Evolutionary conservation across 345 rosid genomes (phyloP).

Genomic region (Durio zibethinus): DNA sequence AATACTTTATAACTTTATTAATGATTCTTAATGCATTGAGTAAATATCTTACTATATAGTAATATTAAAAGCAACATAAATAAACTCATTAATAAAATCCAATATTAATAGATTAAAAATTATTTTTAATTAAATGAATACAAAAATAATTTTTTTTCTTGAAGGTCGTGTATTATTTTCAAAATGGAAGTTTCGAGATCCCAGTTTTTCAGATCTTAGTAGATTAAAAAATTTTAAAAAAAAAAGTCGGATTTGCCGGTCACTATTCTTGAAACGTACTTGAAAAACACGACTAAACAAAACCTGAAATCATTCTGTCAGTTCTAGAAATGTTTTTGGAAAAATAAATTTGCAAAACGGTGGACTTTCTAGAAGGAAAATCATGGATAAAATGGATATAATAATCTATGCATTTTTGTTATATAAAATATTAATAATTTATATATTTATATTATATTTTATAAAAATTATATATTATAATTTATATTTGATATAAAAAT

Average conservation of each 20-base stretch:
- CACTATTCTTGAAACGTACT: neutral
- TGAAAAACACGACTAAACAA: neutral
- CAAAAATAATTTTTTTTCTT: neutral
- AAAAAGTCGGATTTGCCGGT: neutral
- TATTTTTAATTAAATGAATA: neutral
- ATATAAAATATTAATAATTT: too few relatives aligned
- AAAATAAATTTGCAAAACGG: neutral
- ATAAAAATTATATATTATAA: too few relatives aligned
- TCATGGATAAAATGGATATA: too few relatives aligned
- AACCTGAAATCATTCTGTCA: neutral
- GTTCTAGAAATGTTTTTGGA: neutral
- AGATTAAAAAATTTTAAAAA: neutral
- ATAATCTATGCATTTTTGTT: too few relatives aligned
- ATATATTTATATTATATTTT: too few relatives aligned
- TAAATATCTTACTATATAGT: too few relatives aligned
- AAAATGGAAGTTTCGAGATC: neutral
- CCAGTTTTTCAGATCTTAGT: neutral
- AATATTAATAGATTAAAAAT: too few relatives aligned
- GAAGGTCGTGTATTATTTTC: neutral
- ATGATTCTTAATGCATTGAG: too few relatives aligned
- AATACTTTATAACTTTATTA: too few relatives aligned
- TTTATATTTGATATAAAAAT: too few relatives aligned
- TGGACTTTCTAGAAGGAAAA: constrained; percentile 17
- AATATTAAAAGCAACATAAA: too few relatives aligned
- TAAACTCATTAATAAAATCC: too few relatives aligned